These are phyloP conservation scores for Rhizopogon vesiculosus DNA, from an alignment of 768 basidiomycete species.

Conservation along the genomic window DNA sequence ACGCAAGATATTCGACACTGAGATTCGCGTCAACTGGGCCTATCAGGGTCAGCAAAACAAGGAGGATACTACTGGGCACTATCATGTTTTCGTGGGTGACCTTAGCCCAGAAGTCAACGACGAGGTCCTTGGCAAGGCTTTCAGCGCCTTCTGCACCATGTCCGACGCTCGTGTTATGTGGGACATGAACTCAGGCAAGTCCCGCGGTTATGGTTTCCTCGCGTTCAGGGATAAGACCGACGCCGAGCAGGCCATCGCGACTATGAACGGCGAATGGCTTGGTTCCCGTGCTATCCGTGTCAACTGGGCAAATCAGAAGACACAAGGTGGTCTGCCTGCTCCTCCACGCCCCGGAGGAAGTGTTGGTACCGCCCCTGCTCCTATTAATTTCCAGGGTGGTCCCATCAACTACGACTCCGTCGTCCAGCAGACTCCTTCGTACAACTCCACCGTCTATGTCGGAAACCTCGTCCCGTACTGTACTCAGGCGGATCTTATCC, in stretches of 20 bases:
- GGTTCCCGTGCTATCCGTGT: constrained; percentile 97
- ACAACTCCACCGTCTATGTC: constrained; percentile 96
- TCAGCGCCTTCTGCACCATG: constrained; percentile 93
- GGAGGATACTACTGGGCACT: constrained; percentile 97
- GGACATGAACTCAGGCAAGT: constrained; percentile 99
- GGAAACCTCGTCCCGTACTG: constrained; percentile 97
- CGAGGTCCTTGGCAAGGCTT: constrained; percentile 93
- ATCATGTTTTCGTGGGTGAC: constrained; percentile 99
- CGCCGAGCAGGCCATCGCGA: constrained; percentile 97
- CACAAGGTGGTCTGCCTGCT: constrained; percentile 53
- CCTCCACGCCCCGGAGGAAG: constrained; percentile 38
- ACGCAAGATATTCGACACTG: constrained; percentile 99
- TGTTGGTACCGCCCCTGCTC: constrained; percentile 72
- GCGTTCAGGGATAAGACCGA: constrained; percentile 99
- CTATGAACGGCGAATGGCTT: constrained; percentile 99
- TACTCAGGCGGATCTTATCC: constrained; percentile 96
- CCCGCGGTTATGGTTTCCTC: constrained; percentile 96
- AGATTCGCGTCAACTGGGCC: constrained; percentile 99
- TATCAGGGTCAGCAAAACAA: constrained; percentile 98
- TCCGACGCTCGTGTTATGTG: constrained; percentile 99
- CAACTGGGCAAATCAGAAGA: constrained; percentile 99
- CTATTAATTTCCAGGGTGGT: constrained; percentile 87
- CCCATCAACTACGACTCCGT: constrained; percentile 92
- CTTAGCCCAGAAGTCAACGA: constrained; percentile 99
- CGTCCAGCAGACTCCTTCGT: constrained; percentile 87